Base-by-base conservation (phyloP, 179 eudicot genomes). In the Spergularia azorica region DNA sequence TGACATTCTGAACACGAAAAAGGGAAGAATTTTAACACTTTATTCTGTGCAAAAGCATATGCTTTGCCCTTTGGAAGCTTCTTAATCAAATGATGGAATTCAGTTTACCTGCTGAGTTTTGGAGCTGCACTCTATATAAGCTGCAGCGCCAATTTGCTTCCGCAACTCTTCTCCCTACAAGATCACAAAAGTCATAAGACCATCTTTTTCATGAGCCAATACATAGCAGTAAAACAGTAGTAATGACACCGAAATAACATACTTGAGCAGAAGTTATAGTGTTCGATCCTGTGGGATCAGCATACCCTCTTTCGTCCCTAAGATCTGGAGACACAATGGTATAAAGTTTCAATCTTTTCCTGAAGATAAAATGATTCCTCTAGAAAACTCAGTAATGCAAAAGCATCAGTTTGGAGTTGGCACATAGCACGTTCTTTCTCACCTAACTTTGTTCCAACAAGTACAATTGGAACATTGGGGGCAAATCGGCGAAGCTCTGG, bases 401-500 rank as follows among this genome's bases (percentile, higher is more conserved):
- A 74, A 63, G 63, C 5, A 71, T 51, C 12, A 13, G 65, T 54
- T 59, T 17, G 48, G 17, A 75, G 17, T 43, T 17, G 32, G 64
- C 20, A 32, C 2, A 32, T 32, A 32, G 36, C 36, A 38, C 3
- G 13, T 7, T 61, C 16, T 68, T 48, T 10, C 77, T 48, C 87
- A 93, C 99, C 99, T 84, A 93, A 81, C 81, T 95, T 95, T 16
- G 99, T 95, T 80, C 99, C 99, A 80, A 95, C 99, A 72, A 95
- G 98, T 70, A 95, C 98, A 68, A 94, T 83, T 81, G 99, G 99
- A 82, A 95, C 97, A 80, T 89, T 87, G 50, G 99, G 98, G 55
- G 99, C 99, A 75, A 95, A 95, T 70, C 98, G 87, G 73, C 99
- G 99, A 80, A 95, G 99, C 81, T 95, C 99, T 0, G 99, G 99